Percentiles rank a stretch among this genome's conserved stretches.
phyloP scores from a whole-genome alignment of 257 asterid species.

The Solanum commersonii region DNA sequence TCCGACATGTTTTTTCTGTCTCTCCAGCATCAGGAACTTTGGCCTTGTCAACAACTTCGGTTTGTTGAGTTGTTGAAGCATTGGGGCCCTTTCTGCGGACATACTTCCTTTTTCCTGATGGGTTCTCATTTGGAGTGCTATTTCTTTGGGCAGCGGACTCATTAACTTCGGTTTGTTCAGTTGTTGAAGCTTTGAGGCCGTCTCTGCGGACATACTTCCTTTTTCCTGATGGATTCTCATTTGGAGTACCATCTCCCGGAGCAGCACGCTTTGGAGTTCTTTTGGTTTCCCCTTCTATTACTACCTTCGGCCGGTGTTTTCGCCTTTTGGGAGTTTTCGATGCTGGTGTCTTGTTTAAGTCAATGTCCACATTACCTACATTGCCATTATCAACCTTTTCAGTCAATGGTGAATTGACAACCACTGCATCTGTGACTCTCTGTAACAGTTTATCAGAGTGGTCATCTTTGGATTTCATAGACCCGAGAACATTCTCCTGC shows the following conservation, averaged over 20 bases:
- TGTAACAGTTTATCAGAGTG: conserved; percentile 13
- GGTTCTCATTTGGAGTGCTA: conserved; percentile 21
- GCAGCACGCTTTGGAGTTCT: conserved; percentile 42
- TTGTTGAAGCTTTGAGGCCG: conserved; percentile 22
- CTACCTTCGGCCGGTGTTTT: conserved; percentile 87
- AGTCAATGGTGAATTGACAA: conserved; percentile 13
- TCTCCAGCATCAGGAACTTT: conserved; percentile 19
- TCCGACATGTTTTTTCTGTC: conserved; percentile 44
- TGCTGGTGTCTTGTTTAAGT: conserved; percentile 64
- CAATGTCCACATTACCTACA: conserved; percentile 33
- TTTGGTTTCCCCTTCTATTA: conserved; percentile 64
- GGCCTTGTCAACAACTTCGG: conserved; percentile 16
- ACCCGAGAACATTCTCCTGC: conserved; percentile 14
- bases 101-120: conserved; percentile 49
- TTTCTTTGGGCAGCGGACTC: conserved; percentile 24
- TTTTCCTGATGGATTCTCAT: conserved; percentile 34
- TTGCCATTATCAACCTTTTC: conserved; percentile 21
- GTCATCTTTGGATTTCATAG: conserved; percentile 13
- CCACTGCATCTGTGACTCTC: conserved; percentile 13
- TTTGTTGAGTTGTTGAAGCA: conserved; percentile 21
- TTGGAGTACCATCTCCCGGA: conserved; percentile 12
- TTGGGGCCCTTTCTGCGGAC: conserved; percentile 29
- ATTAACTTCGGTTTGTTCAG: conserved; percentile 16
- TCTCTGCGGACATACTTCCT: conserved; percentile 53
- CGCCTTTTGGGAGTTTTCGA: conserved; percentile 58